A percentile compares a stretch with the other conserved stretches of the same genome.
Evolutionary conservation across 2,329 filamentous ascomycete genomes (phyloP).

Genomic region (Colletotrichum spinosum): DNA sequence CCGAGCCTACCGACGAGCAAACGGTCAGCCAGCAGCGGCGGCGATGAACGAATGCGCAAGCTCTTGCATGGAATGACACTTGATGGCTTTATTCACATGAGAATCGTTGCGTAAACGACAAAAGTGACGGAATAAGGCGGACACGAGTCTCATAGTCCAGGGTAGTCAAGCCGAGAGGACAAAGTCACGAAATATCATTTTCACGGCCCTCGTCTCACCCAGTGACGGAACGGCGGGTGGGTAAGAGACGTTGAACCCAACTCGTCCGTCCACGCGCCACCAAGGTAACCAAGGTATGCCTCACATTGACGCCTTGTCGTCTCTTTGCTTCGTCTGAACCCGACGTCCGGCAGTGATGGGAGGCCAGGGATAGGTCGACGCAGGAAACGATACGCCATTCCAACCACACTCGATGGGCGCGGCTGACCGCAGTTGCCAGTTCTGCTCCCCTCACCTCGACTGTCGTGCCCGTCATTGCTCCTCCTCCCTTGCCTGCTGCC

Average conservation of each 20-base stretch:
- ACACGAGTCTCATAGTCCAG: not conserved
- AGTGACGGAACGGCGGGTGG: not conserved
- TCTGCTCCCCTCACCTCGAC: not conserved
- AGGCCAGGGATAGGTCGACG: constrained; percentile 19
- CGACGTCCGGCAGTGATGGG: constrained; percentile 11
- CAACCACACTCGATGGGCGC: constrained; percentile 25
- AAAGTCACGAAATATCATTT: not conserved
- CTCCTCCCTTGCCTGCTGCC: not conserved
- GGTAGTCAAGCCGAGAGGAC: not conserved
- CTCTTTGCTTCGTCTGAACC: constrained; percentile 17
- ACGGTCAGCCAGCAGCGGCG: too few relatives aligned
- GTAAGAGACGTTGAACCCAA: not conserved
- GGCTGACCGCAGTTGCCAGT: constrained; percentile 22
- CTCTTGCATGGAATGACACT: too few relatives aligned
- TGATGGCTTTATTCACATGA: too few relatives aligned
- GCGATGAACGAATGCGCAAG: too few relatives aligned
- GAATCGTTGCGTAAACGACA: too few relatives aligned
- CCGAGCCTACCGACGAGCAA: too few relatives aligned
- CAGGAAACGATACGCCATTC: constrained; percentile 7
- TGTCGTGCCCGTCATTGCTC: not conserved
- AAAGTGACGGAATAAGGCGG: not conserved
- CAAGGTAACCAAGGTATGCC: not conserved
- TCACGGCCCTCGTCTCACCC: not conserved
- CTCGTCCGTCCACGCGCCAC: too few relatives aligned
- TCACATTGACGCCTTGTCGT: not conserved